Evolutionary conservation across 2,329 filamentous ascomycete genomes (phyloP), one percentile per base, ranked within the genome.

Genomic region (Exophiala viscosa): DNA sequence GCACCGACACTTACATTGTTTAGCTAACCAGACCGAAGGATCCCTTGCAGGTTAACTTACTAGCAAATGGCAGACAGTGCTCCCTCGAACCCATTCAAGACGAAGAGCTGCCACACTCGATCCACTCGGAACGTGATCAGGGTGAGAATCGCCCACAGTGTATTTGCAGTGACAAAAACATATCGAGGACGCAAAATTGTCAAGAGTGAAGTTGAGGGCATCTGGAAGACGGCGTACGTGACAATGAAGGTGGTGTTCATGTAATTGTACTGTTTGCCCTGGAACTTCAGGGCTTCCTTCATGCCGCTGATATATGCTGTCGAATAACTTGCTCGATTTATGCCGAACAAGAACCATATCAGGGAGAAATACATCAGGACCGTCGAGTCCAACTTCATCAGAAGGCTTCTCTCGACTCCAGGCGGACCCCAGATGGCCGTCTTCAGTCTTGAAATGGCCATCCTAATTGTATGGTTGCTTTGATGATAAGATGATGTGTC

Each of bases 331-430:
- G 73, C 67, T 9, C 73, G 66, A 4, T 73, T 74, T 44, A 76
- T 67, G 23, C 73, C 73, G 50, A 76, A 76, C 3, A 76, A 62
- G 45, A 76, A 76, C 73, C 73, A 76, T n/a, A 76, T 70, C 10
- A 75, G 60, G 0, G 72, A 73, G 55, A 76, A 75, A 54, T 76
- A 76, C 1, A 69, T 68, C 15, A 74, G 65, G 5, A 74, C 62
- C 0, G 71, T 74, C 40, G 68, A 64, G 53, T 74, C 72, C 6
- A 74, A 66, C 60, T 71, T 73, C 34, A 68, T 65, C 28, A 73
- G 62, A 38, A 71, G 39, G 23, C 23, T 28, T 28, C 23, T 2
- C 23, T 28, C 23, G 3, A 28, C 23, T 28, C 23, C 3, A 28
- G 23, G 23, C 23, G 23, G 23, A 28, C 23, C 23, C 23, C 23